phyloP scores from a whole-genome alignment of 1,284 basidiomycete species.

The Moesziomyces aphidis region DNA sequence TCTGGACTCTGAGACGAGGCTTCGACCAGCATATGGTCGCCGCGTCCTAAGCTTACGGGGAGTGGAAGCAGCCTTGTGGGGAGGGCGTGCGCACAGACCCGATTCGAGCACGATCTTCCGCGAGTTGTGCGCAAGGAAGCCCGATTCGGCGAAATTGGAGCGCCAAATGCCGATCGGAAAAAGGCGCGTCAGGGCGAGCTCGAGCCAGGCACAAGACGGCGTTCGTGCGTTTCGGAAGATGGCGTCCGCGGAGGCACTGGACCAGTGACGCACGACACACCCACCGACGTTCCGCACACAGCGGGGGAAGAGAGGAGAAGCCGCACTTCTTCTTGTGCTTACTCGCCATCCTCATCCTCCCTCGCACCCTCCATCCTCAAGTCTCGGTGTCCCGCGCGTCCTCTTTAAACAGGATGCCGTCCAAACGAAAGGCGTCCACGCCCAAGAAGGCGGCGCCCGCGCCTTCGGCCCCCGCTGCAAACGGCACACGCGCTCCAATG shows the following conservation, averaged over 20 bases:
- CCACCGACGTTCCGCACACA: not conserved
- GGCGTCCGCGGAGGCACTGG: not conserved
- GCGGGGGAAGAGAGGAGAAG: not conserved
- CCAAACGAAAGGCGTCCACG: constrained; percentile 31
- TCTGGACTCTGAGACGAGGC: too few relatives aligned
- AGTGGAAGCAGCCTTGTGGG: too few relatives aligned
- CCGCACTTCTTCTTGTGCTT: not conserved
- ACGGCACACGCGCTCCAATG: constrained; percentile 1
- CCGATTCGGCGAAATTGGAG: too few relatives aligned
- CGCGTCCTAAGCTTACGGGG: too few relatives aligned
- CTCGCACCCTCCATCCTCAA: not conserved
- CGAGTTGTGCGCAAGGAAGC: too few relatives aligned
- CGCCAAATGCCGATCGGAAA: too few relatives aligned
- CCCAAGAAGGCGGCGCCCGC: constrained; percentile 35
- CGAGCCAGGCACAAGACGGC: too few relatives aligned
- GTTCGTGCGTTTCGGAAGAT: too few relatives aligned
- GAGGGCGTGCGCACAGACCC: too few relatives aligned
- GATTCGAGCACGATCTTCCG: too few relatives aligned
- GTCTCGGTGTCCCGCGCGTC: not conserved
- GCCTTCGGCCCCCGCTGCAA: constrained; percentile 4
- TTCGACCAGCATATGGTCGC: too few relatives aligned
- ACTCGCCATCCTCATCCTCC: constrained; percentile 4
- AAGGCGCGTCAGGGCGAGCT: too few relatives aligned
- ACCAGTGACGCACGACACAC: not conserved
- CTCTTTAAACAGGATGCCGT: constrained; percentile 18